Percentiles rank a stretch among this genome's conserved stretches.
Conservation (phyloP, 176 grass and related monocot genomes). For the Poa pratensis region DNA sequence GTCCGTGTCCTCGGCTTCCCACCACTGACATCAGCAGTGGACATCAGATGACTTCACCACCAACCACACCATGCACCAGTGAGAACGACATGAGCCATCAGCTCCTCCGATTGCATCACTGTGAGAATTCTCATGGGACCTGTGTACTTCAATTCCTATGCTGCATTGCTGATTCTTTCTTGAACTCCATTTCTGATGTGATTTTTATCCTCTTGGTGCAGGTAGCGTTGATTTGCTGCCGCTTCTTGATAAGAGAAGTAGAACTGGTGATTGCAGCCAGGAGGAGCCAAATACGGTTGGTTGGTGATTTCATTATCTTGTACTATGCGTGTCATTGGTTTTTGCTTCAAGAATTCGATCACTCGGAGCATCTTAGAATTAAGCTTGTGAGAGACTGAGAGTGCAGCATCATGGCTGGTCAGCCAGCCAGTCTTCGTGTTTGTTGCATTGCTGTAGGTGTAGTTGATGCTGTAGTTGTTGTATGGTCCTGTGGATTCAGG, state of each 20-base stretch:
- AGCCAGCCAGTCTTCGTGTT: conserved; percentile 36
- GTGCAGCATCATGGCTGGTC: conserved; percentile 38
- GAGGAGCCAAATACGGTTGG: conserved; percentile 44
- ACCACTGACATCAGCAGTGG: conserved; percentile 70
- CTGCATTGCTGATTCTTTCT: conserved; percentile 26
- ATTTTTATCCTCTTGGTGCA: conserved; percentile 1
- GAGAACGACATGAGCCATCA: conserved; percentile 34
- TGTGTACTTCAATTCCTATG: neutral
- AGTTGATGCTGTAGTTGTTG: conserved; percentile 48
- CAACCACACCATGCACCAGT: conserved; percentile 32
- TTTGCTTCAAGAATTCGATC: conserved; percentile 60
- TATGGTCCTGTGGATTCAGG: conserved; percentile 48
- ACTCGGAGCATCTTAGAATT: conserved; percentile 45
- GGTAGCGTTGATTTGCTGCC: neutral
- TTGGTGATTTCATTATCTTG: conserved; percentile 48
- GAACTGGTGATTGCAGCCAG: neutral
- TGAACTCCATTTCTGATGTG: neutral
- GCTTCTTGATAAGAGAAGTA: neutral
- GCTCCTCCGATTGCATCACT: conserved; percentile 43
- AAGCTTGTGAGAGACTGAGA: conserved; percentile 47
- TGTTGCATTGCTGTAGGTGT: conserved; percentile 59
- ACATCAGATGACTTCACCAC: conserved; percentile 44
- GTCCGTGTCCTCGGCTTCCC: conserved; percentile 79
- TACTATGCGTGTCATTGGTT: conserved; percentile 53
- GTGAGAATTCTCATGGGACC: conserved; percentile 31